phyloP scores from a whole-genome alignment of 1,284 basidiomycete genomes.

The Malassezia equina region DNA sequence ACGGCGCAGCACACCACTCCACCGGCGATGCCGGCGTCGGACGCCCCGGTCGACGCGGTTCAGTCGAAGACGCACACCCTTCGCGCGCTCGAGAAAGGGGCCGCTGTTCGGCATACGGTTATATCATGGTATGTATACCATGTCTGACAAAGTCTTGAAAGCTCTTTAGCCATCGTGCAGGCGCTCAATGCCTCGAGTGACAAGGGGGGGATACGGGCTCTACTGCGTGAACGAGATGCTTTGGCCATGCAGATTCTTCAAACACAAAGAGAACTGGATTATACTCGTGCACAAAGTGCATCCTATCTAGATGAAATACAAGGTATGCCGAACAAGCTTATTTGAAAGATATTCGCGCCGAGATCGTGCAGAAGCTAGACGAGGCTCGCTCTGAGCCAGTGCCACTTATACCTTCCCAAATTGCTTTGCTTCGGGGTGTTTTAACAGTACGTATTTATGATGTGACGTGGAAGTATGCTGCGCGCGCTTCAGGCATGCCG shows the following conservation, averaged over 20 bases:
- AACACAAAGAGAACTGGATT: not conserved
- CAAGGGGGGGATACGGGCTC: not conserved
- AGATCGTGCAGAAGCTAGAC: not conserved
- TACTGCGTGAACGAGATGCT: slow-evolving; percentile 16
- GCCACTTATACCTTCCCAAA: not conserved
- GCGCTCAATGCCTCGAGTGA: not conserved
- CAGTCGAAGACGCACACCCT: not conserved
- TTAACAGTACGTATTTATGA: not conserved
- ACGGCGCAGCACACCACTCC: not conserved
- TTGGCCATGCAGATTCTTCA: slow-evolving; percentile 6
- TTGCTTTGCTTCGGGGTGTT: slow-evolving; percentile 5
- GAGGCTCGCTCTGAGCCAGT: not conserved
- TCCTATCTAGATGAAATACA: not conserved
- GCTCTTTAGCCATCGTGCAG: slow-evolving; percentile 1
- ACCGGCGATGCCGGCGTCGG: not conserved
- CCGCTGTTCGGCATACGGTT: slow-evolving; percentile 3
- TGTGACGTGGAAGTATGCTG: slow-evolving; percentile 1
- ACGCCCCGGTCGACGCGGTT: not conserved
- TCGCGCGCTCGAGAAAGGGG: slow-evolving; percentile 10
- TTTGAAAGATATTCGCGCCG: not conserved
- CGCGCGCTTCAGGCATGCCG: not conserved
- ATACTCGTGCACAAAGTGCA: not conserved
- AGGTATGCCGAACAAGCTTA: not conserved
- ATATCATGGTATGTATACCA: slow-evolving; percentile 5
- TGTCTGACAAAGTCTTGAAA: slow-evolving; percentile 2